Evolutionary conservation across 2,329 filamentous ascomycete genomes (phyloP), one percentile per base, ranked within the genome.

Genomic region (Neofusicoccum cordaticola): DNA sequence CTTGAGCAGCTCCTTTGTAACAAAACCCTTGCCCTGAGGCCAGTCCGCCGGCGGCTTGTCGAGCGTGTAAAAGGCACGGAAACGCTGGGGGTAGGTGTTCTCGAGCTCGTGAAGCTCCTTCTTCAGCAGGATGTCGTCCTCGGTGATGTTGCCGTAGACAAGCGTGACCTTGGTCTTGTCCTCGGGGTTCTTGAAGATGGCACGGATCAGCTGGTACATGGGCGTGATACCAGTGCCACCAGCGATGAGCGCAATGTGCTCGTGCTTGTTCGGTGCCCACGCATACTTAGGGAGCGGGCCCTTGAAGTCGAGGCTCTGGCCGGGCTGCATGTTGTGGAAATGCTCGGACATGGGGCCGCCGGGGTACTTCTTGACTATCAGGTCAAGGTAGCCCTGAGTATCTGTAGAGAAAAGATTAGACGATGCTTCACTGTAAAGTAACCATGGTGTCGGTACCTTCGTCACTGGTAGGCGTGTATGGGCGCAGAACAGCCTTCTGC

Each of bases 131-230:
- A 99, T 97, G 75, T 99, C 95, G 13, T 94, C 86, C 82, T 98
- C 92, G 31, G 82, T 83, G 66, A 97, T 81, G 82, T 98, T 99
- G 70, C 92, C 95, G 75, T 94, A 97, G 42, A 99, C 86, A 37
- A 99, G 88, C 5, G 94, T 98, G 47, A 99, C 93, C 84, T 97
- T 96, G 72, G 95, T 99, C 87, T 95, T 93, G 83, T 99, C 95
- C 48, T 91, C 87, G 66, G 94, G 92, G 86, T 97, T 96, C 80
- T 90, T 92, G 88, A 98, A 96, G 81, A 99, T 97, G 75, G 89
- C 86, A 68, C 92, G 92, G 69, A 88, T 84, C 51, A 99, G 88
- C 84, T 99, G 95, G 85, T 91, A 98, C 94, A 98, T 97, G 71
- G 95, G 95, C 11, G 95, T 95, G 78, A 99, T 96, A 67, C 95